Conservation (phyloP, 305 asterid species). For the Fraxinus angustifolia region DNA sequence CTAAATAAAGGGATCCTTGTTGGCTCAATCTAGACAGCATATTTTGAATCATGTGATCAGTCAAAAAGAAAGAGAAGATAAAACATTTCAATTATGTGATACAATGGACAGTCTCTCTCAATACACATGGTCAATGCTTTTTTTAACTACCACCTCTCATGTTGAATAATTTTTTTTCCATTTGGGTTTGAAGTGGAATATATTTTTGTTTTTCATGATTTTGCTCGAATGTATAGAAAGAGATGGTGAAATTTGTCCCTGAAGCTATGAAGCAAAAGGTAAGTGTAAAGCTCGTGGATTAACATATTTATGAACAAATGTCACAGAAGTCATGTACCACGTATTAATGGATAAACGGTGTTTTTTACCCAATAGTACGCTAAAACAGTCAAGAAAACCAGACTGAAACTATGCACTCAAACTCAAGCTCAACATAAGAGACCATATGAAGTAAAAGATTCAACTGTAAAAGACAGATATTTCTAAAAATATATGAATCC, state of each 20-base stretch:
- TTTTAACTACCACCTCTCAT: neutral
- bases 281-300: neutral
- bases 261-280: neutral
- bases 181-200: neutral
- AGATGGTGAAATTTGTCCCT: neutral
- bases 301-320: neutral
- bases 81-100: neutral
- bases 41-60: neutral
- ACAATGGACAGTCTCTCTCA: neutral
- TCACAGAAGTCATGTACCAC: neutral
- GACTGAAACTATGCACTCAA: neutral
- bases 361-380: neutral
- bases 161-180: neutral
- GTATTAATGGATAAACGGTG: neutral
- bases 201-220: neutral
- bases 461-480: neutral
- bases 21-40: neutral
- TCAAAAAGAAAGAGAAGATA: neutral
- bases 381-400: neutral
- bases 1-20: neutral
- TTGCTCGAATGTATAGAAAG: neutral
- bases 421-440: neutral
- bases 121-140: neutral
- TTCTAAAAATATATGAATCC: neutral
- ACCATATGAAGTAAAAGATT: neutral